These are phyloP conservation scores for Fusarium luffae DNA, from an alignment of 2,329 filamentous ascomycete genomes.

Conservation along the genomic window DNA sequence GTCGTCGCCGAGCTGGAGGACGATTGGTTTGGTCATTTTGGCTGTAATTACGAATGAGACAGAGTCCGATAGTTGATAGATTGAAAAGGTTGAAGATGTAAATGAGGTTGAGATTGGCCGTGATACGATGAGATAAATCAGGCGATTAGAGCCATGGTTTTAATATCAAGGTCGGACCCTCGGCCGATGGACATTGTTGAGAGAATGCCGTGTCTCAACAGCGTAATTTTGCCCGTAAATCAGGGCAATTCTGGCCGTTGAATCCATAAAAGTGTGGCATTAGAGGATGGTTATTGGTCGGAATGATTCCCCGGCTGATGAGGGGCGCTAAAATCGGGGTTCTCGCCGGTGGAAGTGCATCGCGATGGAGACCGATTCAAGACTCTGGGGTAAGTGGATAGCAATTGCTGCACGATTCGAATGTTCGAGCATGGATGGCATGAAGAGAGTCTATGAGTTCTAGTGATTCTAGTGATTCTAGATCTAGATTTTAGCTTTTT, in stretches of 20 bases:
- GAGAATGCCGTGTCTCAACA: constrained; percentile 30
- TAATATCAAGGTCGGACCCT: constrained; percentile 22
- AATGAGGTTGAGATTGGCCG: not conserved
- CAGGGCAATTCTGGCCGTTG: not conserved
- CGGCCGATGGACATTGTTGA: constrained; percentile 32
- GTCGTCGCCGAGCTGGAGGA: constrained; percentile 45
- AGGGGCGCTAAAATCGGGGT: constrained; percentile 2
- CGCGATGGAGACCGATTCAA: not conserved
- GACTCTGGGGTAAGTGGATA: constrained; percentile 5
- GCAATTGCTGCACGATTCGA: too few relatives aligned
- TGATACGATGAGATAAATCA: not conserved
- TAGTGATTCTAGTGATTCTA: not conserved
- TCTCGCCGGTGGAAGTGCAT: constrained; percentile 3
- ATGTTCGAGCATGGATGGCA: not conserved
- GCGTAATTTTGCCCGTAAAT: constrained; percentile 9
- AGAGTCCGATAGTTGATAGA: too few relatives aligned
- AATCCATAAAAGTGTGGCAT: not conserved
- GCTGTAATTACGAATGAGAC: not conserved
- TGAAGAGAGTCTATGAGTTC: not conserved
- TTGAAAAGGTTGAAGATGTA: too few relatives aligned
- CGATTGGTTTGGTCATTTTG: constrained; percentile 44
- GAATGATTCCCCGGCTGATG: not conserved
- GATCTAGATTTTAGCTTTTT: accelerated
- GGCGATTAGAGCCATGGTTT: constrained; percentile 5
- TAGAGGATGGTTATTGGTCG: constrained; percentile 1